Base-by-base conservation (phyloP, 352 stramenopile species). In the Globisporangium cederbergense region DNA sequence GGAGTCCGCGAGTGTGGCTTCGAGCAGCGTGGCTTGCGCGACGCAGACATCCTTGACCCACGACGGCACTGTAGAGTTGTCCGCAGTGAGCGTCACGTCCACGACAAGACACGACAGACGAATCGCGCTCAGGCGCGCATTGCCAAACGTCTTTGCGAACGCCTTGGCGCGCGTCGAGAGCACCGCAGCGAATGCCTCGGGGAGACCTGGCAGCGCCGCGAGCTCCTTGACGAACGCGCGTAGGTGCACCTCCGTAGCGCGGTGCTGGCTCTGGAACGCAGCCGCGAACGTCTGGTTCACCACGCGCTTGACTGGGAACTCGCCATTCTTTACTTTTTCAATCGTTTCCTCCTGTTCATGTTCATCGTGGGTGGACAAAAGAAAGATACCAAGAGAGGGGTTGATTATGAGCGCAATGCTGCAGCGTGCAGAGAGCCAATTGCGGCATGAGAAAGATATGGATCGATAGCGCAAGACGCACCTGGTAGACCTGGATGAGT, bases 401-500 rank as follows among this genome's bases (percentile, higher is more conserved):
- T 14, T 43, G 46, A 20, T 40, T 30, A 11, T 64, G 32, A 43
- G 52, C 52, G 46, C 38, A 10, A 7, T 32, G 16, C 25, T 46
- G 52, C 32, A 58, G 52, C 10, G n/a, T 28, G 22, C 18, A 58
- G 32, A 32, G 30, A 10, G 14, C 22, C 10, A 38, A 5, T n/a
- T 40, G 13, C 16, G 10, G 30, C 16, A 59, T 9, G 28, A 38
- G 58, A 32, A 9, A 28, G 13, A 43, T 20, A 46, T 2, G 20
- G 32, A 34, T 38, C 18, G 16, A 32, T 8, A 50, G 49, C 14
- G 18, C 6, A n/a, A 4, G 8, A 47, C 69, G 43, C 30, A 85
- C 76, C 72, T 83, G 78, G 34, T 88, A 83, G 43, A 75, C 79
- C 50, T 91, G 80, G 70, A 90, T 84, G 63, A 79, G 73, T 61